Percentiles rank a stretch among this genome's conserved stretches.
phyloP scores from a whole-genome alignment of 2,329 filamentous ascomycete species.

The Cladophialophora immunda region DNA sequence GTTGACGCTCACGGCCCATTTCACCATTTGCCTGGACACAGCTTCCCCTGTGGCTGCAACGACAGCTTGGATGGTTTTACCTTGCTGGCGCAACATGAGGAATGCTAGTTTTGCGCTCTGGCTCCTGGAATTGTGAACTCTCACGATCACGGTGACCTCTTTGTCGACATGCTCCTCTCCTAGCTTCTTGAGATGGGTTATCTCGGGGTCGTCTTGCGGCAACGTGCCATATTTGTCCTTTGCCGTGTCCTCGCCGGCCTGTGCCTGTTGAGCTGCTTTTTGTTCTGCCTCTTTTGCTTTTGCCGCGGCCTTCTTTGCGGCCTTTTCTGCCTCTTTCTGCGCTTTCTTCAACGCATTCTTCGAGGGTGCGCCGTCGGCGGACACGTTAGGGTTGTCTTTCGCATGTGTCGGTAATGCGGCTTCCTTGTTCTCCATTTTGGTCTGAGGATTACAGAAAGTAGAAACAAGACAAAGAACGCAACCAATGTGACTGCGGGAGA shows the following conservation, averaged over 20 bases:
- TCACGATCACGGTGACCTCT: conserved; percentile 77
- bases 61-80: conserved; percentile 84
- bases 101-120: conserved; percentile 94
- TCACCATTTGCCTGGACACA: conserved; percentile 89
- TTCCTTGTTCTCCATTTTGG: conserved; percentile 26
- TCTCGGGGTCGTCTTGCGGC: conserved; percentile 64
- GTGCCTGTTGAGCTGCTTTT: conserved; percentile 39
- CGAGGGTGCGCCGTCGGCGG: conserved; percentile 59
- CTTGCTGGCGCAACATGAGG: conserved; percentile 81
- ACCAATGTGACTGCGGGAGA: not conserved
- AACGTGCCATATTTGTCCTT: conserved; percentile 83
- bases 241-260: conserved; percentile 61
- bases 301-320: conserved; percentile 71
- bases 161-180: conserved; percentile 71
- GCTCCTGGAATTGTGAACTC: conserved; percentile 85
- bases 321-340: conserved; percentile 89
- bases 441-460: not conserved
- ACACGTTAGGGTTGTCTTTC: conserved; percentile 38
- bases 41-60: conserved; percentile 66
- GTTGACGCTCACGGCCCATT: conserved; percentile 79
- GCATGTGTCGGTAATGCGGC: conserved; percentile 37
- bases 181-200: conserved; percentile 68
- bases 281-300: conserved; percentile 53
- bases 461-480: not conserved
- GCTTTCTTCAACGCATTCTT: conserved; percentile 89